Percentiles rank a stretch among this genome's conserved stretches.
Evolutionary conservation across 306 rosid species (phyloP).

Genomic region (Medicago truncatula): MtrunA17r5.0-ANR NC_053048.1:4077001-4077500

Average conservation of each 20-base stretch:
- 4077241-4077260: background rate
- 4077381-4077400: constrained; percentile 31
- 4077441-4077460: no score
- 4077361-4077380: constrained; percentile 55
- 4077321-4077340: constrained; percentile 49
- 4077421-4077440: background rate
- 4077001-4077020: constrained; percentile 43
- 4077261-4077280: background rate
- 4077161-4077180: constrained; percentile 20
- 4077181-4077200: background rate
- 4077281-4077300: constrained; percentile 20
- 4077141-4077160: constrained; percentile 11
- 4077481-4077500: no score
- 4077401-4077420: background rate
- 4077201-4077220: constrained; percentile 9
- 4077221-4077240: background rate
- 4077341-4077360: constrained; percentile 51
- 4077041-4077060: constrained; percentile 14
- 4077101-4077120: no score
- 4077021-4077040: constrained; percentile 12
- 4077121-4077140: no score
- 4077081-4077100: no score
- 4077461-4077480: no score
- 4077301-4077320: constrained; percentile 50
- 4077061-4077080: background rate